phyloP scores from a whole-genome alignment of 805 yeast genomes.

The Candida silvicultrix region DNA sequence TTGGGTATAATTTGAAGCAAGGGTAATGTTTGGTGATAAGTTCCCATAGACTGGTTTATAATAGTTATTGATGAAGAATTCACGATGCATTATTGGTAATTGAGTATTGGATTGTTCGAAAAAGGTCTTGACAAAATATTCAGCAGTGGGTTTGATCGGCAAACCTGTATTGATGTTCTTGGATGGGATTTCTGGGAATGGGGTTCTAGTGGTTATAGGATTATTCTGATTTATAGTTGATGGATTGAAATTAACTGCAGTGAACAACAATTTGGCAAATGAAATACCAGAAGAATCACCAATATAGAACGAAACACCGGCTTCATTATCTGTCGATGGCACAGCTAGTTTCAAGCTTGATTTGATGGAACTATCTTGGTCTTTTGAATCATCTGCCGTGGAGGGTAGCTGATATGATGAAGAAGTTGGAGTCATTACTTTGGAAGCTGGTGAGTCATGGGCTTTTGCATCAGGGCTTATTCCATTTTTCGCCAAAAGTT shows the following conservation, averaged over 20 bases:
- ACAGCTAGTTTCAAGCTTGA: constrained; percentile 16
- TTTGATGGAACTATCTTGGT: constrained; percentile 15
- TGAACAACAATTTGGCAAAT: constrained; percentile 69
- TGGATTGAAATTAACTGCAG: constrained; percentile 62
- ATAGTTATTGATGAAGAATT: constrained; percentile 56
- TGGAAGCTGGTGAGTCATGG: background rate
- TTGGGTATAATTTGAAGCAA: constrained; percentile 53
- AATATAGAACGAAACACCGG: constrained; percentile 26
- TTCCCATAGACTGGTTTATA: constrained; percentile 80
- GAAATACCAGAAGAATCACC: constrained; percentile 58
- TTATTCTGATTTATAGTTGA: constrained; percentile 22
- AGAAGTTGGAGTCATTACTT: background rate
- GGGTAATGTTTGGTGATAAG: constrained; percentile 41
- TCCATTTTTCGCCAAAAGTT: constrained; percentile 37
- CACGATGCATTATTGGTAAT: constrained; percentile 78
- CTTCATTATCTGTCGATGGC: constrained; percentile 7
- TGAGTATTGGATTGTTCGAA: constrained; percentile 82
- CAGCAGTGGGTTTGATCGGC: constrained; percentile 69
- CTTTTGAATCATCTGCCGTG: background rate
- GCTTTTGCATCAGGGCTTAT: constrained; percentile 22
- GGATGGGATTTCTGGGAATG: constrained; percentile 15
- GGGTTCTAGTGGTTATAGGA: constrained; percentile 21
- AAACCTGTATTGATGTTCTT: constrained; percentile 39
- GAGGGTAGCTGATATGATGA: constrained; percentile 3
- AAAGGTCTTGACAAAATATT: constrained; percentile 52